phyloP scores from a whole-genome alignment of 2,329 filamentous ascomycete species.

The Aureobasidium pullulans region DNA sequence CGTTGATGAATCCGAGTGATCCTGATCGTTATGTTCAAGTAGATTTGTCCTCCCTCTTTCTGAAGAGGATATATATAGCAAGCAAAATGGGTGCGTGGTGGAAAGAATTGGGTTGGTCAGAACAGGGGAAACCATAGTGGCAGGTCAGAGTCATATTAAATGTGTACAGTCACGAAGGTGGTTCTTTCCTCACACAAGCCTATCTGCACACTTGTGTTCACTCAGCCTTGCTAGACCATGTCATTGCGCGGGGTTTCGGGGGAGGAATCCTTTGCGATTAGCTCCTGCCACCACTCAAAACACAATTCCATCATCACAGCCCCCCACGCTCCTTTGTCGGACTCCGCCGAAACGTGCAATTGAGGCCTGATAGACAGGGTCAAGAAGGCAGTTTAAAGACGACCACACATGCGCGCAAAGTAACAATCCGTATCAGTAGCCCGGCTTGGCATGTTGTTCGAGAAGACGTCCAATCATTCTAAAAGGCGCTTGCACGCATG shows the following conservation, averaged over 20 bases:
- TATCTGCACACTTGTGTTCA: slow-evolving; percentile 1
- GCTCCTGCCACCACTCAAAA: not conserved
- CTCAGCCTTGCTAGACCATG: slow-evolving; percentile 7
- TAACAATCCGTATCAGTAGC: not conserved
- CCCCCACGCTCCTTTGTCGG: not conserved
- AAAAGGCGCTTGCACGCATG: not conserved
- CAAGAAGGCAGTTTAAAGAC: not conserved
- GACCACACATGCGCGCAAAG: not conserved
- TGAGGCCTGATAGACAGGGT: not conserved
- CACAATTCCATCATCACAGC: not conserved
- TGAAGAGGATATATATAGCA: not conserved
- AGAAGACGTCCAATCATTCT: slow-evolving; percentile 5
- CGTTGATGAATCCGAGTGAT: not conserved
- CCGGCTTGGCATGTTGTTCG: not conserved
- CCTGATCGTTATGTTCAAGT: not conserved
- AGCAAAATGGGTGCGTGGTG: not conserved
- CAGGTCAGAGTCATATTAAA: not conserved
- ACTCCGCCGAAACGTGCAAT: not conserved
- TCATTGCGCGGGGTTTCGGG: not conserved
- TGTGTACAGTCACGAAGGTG: not conserved
- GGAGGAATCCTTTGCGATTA: not conserved
- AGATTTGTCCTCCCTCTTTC: not conserved
- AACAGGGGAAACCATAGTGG: not conserved
- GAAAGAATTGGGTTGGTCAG: not conserved
- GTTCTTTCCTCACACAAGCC: not conserved